These are phyloP conservation scores for Umbelopsis sp. DNA, from an alignment of 192 early-diverging fungal species.

Conservation along the genomic window DNA sequence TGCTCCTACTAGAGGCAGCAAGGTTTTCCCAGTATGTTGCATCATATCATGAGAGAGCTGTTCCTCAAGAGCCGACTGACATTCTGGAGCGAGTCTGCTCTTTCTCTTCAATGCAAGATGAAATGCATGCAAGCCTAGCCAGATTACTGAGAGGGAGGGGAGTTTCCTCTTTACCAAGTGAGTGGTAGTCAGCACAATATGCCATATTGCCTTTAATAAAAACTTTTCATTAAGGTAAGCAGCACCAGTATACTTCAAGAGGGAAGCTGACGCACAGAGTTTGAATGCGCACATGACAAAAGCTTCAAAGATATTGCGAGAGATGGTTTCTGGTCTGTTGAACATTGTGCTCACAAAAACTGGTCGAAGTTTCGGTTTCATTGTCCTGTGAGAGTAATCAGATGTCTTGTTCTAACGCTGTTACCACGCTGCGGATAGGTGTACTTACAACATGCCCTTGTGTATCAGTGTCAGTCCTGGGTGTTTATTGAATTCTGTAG, in stretches of 20 bases:
- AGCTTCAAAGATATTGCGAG: slow-evolving; percentile 6
- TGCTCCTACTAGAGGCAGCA: not conserved
- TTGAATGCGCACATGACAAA: slow-evolving; percentile 4
- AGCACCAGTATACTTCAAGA: not conserved
- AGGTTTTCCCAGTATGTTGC: not conserved
- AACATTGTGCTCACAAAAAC: not conserved
- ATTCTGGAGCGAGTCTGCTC: not conserved
- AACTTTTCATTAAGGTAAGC: not conserved
- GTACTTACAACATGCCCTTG: slow-evolving; percentile 5
- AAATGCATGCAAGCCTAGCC: slow-evolving; percentile 4
- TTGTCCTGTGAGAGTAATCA: not conserved
- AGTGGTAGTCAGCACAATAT: not conserved
- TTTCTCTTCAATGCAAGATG: not conserved
- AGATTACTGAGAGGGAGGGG: not conserved
- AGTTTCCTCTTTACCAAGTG: slow-evolving; percentile 2
- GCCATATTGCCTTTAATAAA: slow-evolving; percentile 5
- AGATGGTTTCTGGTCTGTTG: not conserved
- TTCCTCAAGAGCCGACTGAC: not conserved
- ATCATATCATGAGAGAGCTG: not conserved
- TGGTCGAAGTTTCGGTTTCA: slow-evolving; percentile 7
- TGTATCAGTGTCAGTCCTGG: not conserved
- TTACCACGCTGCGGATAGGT: not conserved
- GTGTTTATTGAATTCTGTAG: not conserved
- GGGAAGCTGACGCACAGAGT: not conserved
- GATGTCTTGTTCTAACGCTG: no score